These are phyloP conservation scores for Sphaerostilbella broomeana DNA, from an alignment of 2,329 filamentous ascomycete species.

Conservation along the genomic window DNA sequence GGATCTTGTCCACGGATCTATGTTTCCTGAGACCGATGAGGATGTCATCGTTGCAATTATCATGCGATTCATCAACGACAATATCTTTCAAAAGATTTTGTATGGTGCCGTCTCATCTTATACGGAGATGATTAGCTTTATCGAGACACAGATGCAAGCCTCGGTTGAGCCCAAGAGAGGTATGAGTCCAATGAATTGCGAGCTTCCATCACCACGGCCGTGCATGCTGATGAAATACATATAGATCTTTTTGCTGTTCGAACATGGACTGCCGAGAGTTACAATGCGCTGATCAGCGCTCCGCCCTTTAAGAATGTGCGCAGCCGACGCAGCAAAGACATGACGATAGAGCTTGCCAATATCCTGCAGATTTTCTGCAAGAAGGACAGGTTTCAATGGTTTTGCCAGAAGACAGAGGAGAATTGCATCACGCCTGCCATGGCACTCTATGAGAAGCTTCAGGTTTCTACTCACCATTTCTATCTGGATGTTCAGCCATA, in stretches of 20 bases:
- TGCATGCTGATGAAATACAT: neutral
- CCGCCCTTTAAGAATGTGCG: conserved; percentile 24
- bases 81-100: conserved; percentile 29
- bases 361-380: conserved; percentile 24
- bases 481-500: conserved; percentile 30
- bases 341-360: conserved; percentile 24
- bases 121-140: conserved; percentile 25
- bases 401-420: conserved; percentile 21
- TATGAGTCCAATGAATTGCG: conserved; percentile 9
- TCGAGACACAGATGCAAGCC: conserved; percentile 30
- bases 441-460: conserved; percentile 32
- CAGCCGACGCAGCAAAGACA: conserved; percentile 17
- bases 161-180: conserved; percentile 33
- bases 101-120: conserved; percentile 21
- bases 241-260: conserved; percentile 31
- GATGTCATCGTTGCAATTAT: conserved; percentile 30
- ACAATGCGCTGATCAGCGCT: conserved; percentile 29
- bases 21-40: conserved; percentile 32
- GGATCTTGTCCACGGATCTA: conserved; percentile 27
- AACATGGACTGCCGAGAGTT: conserved; percentile 33
- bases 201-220: neutral
- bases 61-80: conserved; percentile 29
- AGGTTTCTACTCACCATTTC: conserved; percentile 33
- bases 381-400: conserved; percentile 19
- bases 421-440: conserved; percentile 31